Evolutionary conservation across 371 early-diverging fungal species (phyloP).

Genomic region (Haplosporangium sp.): DNA sequence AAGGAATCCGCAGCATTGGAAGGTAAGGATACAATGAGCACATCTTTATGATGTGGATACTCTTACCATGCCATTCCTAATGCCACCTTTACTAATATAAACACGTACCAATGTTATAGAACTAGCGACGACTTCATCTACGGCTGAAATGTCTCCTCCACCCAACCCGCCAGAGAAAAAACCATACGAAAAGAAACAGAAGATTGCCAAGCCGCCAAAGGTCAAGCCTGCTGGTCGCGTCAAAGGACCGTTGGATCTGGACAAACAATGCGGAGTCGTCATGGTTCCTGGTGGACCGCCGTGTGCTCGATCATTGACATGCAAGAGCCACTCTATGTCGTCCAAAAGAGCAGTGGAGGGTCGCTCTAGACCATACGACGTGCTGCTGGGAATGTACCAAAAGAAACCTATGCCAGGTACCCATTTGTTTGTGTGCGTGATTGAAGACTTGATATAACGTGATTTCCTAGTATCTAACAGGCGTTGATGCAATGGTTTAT

Average conservation of each 20-base stretch:
- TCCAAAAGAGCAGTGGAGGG: conserved; percentile 83
- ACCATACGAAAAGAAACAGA: conserved; percentile 66
- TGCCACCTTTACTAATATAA: background rate
- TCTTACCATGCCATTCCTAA: background rate
- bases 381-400: conserved; percentile 75
- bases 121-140: conserved; percentile 30
- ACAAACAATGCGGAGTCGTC: conserved; percentile 86
- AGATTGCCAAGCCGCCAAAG: conserved; percentile 66
- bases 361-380: conserved; percentile 80
- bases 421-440: conserved; percentile 7
- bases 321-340: conserved; percentile 89
- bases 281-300: conserved; percentile 65
- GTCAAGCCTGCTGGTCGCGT: conserved; percentile 56
- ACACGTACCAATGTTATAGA: conserved; percentile 5
- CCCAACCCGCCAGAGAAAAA: conserved; percentile 52
- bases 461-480: background rate
- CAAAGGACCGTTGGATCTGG: conserved; percentile 75
- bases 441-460: background rate
- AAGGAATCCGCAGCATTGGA: conserved; percentile 41
- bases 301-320: conserved; percentile 84
- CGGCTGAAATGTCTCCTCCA: conserved; percentile 46
- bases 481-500: background rate
- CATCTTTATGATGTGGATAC: too few relatives aligned
- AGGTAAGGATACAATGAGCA: conserved; percentile 14
- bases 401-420: conserved; percentile 68